These are phyloP conservation scores for Glycine soja DNA, from an alignment of 306 rosid genomes.

Conservation along the genomic window DNA sequence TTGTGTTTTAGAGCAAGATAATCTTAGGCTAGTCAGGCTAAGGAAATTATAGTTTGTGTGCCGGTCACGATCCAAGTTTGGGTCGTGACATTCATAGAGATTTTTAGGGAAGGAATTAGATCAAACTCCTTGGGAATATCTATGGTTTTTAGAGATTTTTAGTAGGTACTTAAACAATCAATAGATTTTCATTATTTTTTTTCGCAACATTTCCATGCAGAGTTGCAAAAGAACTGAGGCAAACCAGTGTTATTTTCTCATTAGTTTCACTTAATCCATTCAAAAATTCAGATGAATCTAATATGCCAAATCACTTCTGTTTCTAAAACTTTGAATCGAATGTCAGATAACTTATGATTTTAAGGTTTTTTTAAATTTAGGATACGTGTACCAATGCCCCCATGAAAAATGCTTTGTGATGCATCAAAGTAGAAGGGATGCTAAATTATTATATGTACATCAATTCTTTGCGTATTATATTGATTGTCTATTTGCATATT, in stretches of 20 bases:
- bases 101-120: too few species aligned
- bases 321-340: neutral
- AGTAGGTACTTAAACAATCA: conserved; percentile 66
- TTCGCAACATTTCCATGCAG: neutral
- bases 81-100: too few species aligned
- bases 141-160: too few species aligned
- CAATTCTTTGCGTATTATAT: conserved; percentile 29
- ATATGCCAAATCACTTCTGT: neutral
- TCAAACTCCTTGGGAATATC: too few species aligned
- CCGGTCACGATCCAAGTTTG: too few species aligned
- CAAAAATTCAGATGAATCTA: neutral
- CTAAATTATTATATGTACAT: conserved; percentile 49
- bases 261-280: conserved; percentile 17
- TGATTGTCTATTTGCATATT: conserved; percentile 13
- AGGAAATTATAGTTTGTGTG: too few species aligned
- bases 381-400: neutral
- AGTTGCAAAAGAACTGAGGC: conserved; percentile 20
- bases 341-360: too few species aligned
- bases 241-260: neutral
- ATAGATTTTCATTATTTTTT: conserved; percentile 38
- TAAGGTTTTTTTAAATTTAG: neutral
- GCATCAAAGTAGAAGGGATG: conserved; percentile 25
- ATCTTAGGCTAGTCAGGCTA: too few species aligned
- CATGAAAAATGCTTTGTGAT: conserved; percentile 28
- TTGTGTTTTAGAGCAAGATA: too few species aligned